Base-by-base conservation (phyloP, 352 stramenopile genomes). In the Elongisporangium prolatum region DNA sequence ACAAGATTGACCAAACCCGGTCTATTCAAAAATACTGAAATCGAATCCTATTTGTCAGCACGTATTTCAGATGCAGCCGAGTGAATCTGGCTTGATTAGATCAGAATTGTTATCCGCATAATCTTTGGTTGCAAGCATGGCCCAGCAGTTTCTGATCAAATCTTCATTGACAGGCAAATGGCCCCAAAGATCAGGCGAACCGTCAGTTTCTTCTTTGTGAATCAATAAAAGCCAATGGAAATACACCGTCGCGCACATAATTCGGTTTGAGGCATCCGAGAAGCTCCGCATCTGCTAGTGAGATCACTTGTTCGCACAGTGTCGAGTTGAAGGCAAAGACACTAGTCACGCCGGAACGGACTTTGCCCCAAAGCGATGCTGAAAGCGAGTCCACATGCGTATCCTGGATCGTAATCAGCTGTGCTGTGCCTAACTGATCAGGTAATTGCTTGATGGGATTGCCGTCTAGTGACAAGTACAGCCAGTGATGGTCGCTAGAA, bases 401-500 rank as follows among this genome's bases (percentile, higher is more conserved):
- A 17, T 44, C 34, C 34, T 44, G 34, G 10, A 44, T 44, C 17
- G 34, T 44, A 13, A 44, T 44, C 4, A 44, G 10, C 34, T 44
- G 34, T 13, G 34, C 34, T 3, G 8, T 44, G 10, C 38, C 49
- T 21, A 54, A 49, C 21, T 20, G 28, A 52, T 54, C 52, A 6
- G 52, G 58, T n/a, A 64, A 53, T 20, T 18, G n/a, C 20, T 21
- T 7, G 14, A 75, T 18, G 14, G 60, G 63, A 21, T 75, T 75
- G 17, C 64, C 64, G 50, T 75, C 67, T 28, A 75, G n/a, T 17
- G 56, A 60, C 48, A 71, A n/a, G 48, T 67, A 69, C 60, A 75
- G 65, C 64, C 64, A 75, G 11, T 38, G 20, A 8, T 49, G 37
- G 2, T 40, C 18, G 14, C 55, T 16, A 3, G 54, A 38, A 1